Base-by-base conservation (phyloP, 495 filamentous ascomycete species). In the Hyaloscypha variabilis region DNA sequence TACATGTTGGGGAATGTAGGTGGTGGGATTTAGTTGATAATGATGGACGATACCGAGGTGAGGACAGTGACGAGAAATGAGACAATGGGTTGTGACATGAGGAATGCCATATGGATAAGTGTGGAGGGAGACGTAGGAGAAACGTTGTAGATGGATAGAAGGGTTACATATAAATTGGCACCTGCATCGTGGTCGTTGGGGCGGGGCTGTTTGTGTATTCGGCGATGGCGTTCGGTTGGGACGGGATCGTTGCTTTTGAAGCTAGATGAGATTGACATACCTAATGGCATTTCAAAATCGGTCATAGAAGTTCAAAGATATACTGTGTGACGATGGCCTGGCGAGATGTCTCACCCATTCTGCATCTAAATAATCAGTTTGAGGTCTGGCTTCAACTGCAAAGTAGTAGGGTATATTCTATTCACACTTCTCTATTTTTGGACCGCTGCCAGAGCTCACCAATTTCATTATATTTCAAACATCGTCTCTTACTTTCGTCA, bases 151-250 rank as follows among this genome's bases (percentile, higher is more conserved):
- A 54, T 54, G 51, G 51, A 54, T 28, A 46, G 14, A 54, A 10
- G 17, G 51, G 25, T 54, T 34, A 25, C 51, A 54, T 17, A 54
- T 58, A 64, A 25, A 58, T 46, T 64, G 54, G 62, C 14, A 58
- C 54, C 50, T 36, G 21, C 51, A 28, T 56, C 46, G 51, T 63
- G 30, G n/a, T 51, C 8, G 42, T 26, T 4, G 14, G 58, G 11
- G 23, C 17, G 58, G 39, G 42, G 23, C 25, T 31, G 29, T 85
- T 85, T 63, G 76, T 46, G 39, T 4, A 17, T 4, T 46, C 13
- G 17, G 71, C 19, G 76, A 73, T 29, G 81, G 85, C 58, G 66
- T 83, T 5, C 75, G 86, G 6, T 46, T 46, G 39, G 39, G 39
- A 8, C 11, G 73, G 80, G 0, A 75, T 87, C 53, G 83, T 85